These are phyloP conservation scores for Beverwykella pulmonaria DNA, from an alignment of 495 filamentous ascomycete species.

Conservation along the genomic window DNA sequence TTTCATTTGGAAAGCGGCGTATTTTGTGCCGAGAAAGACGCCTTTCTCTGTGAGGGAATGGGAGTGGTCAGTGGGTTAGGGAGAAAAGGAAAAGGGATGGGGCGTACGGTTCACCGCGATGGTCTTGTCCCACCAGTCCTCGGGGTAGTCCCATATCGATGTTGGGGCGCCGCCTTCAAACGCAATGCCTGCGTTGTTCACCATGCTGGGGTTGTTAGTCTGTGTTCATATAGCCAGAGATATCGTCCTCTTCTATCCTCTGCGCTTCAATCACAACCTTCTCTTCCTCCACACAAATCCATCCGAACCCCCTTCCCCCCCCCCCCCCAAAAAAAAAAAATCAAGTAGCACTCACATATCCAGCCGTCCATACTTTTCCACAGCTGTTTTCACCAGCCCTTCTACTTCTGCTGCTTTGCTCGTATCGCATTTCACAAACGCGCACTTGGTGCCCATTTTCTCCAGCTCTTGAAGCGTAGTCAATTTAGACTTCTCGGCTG, in stretches of 20 bases:
- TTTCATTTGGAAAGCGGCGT: not conserved
- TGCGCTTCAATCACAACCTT: not conserved
- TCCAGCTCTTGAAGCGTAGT: constrained; percentile 31
- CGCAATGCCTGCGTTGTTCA: constrained; percentile 59
- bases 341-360: constrained; percentile 51
- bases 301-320: no score
- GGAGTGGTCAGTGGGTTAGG: constrained; percentile 18
- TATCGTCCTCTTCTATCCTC: not conserved
- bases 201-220: constrained; percentile 44
- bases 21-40: not conserved
- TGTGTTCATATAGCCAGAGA: not conserved
- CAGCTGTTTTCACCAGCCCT: constrained; percentile 45
- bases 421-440: constrained; percentile 50
- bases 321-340: no score
- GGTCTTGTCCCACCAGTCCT: constrained; percentile 51
- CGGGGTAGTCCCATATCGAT: constrained; percentile 48
- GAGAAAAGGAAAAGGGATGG: constrained; percentile 12
- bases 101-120: constrained; percentile 52
- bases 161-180: constrained; percentile 32
- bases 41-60: constrained; percentile 50
- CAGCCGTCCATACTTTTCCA: constrained; percentile 50
- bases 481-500: not conserved
- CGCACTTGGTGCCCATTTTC: constrained; percentile 35
- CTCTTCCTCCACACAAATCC: no score
- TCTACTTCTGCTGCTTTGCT: constrained; percentile 45